Conservation (phyloP, 306 rosid species). For the Cucumis hystrix region DNA sequence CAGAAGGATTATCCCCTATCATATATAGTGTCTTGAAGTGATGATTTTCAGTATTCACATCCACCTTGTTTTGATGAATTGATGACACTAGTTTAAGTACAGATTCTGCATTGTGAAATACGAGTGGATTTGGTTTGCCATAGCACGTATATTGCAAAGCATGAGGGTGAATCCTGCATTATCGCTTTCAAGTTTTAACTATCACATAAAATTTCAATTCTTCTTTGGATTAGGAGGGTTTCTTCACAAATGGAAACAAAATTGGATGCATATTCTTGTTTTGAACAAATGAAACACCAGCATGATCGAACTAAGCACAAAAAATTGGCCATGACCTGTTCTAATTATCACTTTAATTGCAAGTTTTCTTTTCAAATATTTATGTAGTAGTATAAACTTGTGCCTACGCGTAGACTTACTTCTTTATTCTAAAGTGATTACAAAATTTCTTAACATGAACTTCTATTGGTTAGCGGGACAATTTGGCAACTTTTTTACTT, state of each 20-base stretch:
- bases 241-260: not conserved
- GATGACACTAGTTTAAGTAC: slow-evolving; percentile 32
- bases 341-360: not conserved
- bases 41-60: slow-evolving; percentile 17
- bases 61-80: slow-evolving; percentile 7
- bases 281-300: not conserved
- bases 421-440: not conserved
- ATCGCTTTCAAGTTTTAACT: not conserved
- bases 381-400: not conserved
- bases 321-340: not conserved
- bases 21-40: slow-evolving; percentile 57
- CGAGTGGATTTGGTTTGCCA: slow-evolving; percentile 78
- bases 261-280: not conserved
- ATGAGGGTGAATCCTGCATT: slow-evolving; percentile 45
- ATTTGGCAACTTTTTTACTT: not conserved
- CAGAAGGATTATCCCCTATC: slow-evolving; percentile 93
- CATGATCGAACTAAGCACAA: not conserved
- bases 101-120: slow-evolving; percentile 68
- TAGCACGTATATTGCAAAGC: slow-evolving; percentile 53
- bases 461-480: not conserved
- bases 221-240: not conserved
- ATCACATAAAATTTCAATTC: not conserved
- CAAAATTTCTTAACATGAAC: not conserved
- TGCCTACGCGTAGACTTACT: not conserved
- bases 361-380: not conserved